Evolutionary conservation across 257 asterid genomes (phyloP), one percentile per base, ranked within the genome.

Genomic region (Forsythia suspensa): DNA sequence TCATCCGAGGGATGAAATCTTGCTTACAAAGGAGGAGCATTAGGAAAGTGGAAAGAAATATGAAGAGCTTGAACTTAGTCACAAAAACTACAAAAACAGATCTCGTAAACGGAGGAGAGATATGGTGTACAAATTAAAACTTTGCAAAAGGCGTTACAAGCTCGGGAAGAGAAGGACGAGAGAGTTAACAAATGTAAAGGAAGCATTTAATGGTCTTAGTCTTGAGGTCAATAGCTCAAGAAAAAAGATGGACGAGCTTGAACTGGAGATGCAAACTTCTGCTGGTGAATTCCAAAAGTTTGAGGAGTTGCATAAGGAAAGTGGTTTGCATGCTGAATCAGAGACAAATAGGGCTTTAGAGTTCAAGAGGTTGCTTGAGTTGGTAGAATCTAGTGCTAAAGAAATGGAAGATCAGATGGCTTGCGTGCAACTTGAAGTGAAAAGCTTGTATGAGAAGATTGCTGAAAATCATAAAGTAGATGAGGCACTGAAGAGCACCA

Each of bases 231-330:
- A 90, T 86, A 78, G 80, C 81, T 93, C 98, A 4, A 87, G 85
- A 80, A 90, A 84, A 87, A 93, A 86, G 85, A 82, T 87, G 59
- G 89, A 85, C 71, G 96, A 84, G 82, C 94, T 93, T 39, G 90
- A 92, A 81, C 85, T 72, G 0, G 79, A 88, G 84, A 75, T 95
- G 76, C 80, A 86, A 72, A 82, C 51, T 57, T 89, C 97, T 40
- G 82, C 84, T 7, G 82, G 51, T 42, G 97, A 90, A 81, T 90
- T 92, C 6, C 83, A 59, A 13, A 95, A 90, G 77, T 90, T 78
- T 36, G 97, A 95, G 88, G 97, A 91, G 80, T 78, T 93, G 88
- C 97, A 93, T 76, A 90, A 83, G 78, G 82, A 89, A 78, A 95
- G 94, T 70, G 91, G 92, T n/a, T 73, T 85, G 40, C 88, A 84